Conservation (phyloP, 1,284 basidiomycete species). For the Rhizoctonia solani region DNA sequence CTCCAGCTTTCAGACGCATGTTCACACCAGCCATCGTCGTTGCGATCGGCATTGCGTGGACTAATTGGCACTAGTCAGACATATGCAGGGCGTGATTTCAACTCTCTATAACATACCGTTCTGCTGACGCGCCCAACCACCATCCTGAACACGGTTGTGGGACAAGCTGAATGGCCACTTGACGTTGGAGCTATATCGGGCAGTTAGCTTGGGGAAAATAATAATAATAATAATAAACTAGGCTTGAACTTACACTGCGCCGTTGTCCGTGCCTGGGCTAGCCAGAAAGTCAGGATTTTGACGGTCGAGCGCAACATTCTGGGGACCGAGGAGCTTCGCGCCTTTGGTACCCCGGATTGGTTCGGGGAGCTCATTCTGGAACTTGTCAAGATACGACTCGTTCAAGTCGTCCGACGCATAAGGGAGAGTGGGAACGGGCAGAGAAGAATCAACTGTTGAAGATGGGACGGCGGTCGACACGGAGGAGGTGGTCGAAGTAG, state of each 20-base stretch:
- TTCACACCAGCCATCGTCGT: conserved; percentile 67
- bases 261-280: conserved; percentile 42
- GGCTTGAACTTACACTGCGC: conserved; percentile 39
- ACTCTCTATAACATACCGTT: conserved; percentile 51
- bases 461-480: too few relatives aligned
- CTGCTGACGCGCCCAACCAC: conserved; percentile 75
- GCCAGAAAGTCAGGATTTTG: conserved; percentile 30
- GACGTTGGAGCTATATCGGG: conserved; percentile 58
- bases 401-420: conserved; percentile 29
- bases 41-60: conserved; percentile 59
- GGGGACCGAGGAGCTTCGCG: conserved; percentile 40
- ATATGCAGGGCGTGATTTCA: too few relatives aligned
- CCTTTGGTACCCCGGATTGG: conserved; percentile 40
- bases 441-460: too few relatives aligned
- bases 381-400: conserved; percentile 4
- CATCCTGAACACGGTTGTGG: conserved; percentile 68
- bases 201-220: too few relatives aligned
- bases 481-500: too few relatives aligned
- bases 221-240: too few relatives aligned
- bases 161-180: conserved; percentile 75
- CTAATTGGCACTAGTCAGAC: conserved; percentile 50
- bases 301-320: conserved; percentile 37
- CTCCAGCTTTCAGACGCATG: conserved; percentile 68
- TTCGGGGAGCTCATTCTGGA: conserved; percentile 19
- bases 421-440: neutral